Conservation (phyloP, 805 yeast species). For the Candida pseudoglaebosa region DNA sequence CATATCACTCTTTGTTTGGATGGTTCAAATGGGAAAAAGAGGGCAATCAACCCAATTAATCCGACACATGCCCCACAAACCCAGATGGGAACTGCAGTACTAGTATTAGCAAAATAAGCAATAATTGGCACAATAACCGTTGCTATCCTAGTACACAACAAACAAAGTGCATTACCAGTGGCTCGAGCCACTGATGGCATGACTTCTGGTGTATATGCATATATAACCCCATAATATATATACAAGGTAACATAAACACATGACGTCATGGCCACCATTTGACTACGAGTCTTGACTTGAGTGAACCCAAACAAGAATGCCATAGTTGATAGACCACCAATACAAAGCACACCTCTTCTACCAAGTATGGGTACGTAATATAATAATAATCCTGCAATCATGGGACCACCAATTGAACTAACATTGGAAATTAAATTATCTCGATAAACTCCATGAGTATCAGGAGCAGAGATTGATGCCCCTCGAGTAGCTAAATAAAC, state of each 20-base stretch:
- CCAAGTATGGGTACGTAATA: constrained; percentile 34
- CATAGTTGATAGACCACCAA: constrained; percentile 53
- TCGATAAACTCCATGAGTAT: constrained; percentile 18
- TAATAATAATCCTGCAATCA: constrained; percentile 23
- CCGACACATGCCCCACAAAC: constrained; percentile 35
- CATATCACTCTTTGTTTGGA: constrained; percentile 23
- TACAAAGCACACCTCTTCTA: constrained; percentile 53
- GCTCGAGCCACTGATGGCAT: constrained; percentile 33
- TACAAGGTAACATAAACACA: constrained; percentile 43
- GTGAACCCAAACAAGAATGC: constrained; percentile 60
- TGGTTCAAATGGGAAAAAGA: constrained; percentile 34
- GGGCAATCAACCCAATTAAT: constrained; percentile 26
- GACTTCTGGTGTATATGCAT: constrained; percentile 38
- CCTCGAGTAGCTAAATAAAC: constrained; percentile 49
- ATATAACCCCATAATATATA: constrained; percentile 32
- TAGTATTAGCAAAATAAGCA: constrained; percentile 25
- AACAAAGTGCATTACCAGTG: constrained; percentile 33
- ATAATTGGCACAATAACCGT: constrained; percentile 38
- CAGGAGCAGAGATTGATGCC: constrained; percentile 37
- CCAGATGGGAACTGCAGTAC: constrained; percentile 30
- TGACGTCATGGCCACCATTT: constrained; percentile 43
- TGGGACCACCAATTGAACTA: constrained; percentile 26
- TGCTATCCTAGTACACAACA: constrained; percentile 30
- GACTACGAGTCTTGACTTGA: constrained; percentile 47
- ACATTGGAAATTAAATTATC: constrained; percentile 26